A percentile compares a stretch with the other conserved stretches of the same genome.
Conservation (phyloP, 257 asterid genomes). For the Gynochthodes officinalis region DNA sequence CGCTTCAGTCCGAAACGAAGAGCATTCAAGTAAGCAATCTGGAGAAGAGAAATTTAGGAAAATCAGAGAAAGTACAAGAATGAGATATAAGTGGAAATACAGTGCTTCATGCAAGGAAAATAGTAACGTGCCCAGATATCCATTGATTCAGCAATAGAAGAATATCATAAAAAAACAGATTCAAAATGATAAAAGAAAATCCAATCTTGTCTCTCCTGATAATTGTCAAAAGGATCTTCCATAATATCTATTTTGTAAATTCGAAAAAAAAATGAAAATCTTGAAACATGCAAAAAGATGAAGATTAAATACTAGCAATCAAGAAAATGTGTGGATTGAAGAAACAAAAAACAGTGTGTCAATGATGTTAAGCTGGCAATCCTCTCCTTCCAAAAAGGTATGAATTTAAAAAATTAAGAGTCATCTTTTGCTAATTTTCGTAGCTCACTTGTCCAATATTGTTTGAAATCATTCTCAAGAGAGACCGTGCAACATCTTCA, state of each 20-base stretch:
- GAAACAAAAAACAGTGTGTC: neutral
- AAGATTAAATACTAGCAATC: neutral
- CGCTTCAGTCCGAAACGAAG: conserved; percentile 75
- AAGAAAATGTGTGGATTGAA: neutral
- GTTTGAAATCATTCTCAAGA: conserved; percentile 89
- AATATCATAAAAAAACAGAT: neutral
- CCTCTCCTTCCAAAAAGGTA: neutral
- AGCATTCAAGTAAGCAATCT: conserved; percentile 93
- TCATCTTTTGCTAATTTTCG: neutral
- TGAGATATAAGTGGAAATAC: neutral
- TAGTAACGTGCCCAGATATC: neutral
- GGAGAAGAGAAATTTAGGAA: conserved; percentile 12
- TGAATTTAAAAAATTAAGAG: neutral
- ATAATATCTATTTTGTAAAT: neutral
- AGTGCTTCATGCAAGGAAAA: neutral
- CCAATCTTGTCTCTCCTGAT: neutral
- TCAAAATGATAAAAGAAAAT: neutral
- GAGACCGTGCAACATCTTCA: conserved; percentile 85
- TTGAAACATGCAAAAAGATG: neutral
- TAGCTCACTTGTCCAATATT: conserved; percentile 81
- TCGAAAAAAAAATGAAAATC: neutral
- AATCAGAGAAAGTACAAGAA: neutral
- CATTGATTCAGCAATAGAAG: neutral
- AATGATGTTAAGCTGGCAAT: neutral
- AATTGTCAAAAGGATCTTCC: neutral